Evolutionary conservation across 352 stramenopile species (phyloP), one percentile per base, ranked within the genome.

Genomic region (Phytopythium sindhum): DNA sequence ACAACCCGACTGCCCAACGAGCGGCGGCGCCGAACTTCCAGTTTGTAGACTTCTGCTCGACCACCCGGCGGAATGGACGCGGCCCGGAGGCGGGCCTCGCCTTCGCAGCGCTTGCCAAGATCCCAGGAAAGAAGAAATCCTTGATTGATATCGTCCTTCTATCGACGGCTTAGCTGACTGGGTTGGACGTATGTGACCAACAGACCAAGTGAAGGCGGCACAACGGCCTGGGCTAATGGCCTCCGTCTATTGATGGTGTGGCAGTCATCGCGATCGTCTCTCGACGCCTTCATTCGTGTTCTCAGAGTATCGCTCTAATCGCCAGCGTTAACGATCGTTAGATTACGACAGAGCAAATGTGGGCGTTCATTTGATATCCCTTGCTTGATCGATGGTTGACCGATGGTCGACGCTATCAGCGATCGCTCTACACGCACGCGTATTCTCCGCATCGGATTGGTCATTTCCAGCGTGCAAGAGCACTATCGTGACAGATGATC

Each of bases 31-130:
- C 53, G 73, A 95, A 94, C 60, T 94, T 96, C 58, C 84, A 94
- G 64, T 95, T 95, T 60, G 82, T 96, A 51, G 80, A 95, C 39
- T 96, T 91, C 48, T 70, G 90, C 64, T 90, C 89, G 71, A 84
- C 88, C 45, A 77, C 70, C 2, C 68, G 64, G 50, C 65, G 69
- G 12, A 75, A 69, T 4, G 54, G 69, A 2, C 64, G 77, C 47
- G 78, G 76, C n/a, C 73, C 73, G 8, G 68, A 78, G 35, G 70
- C 68, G 53, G 73, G 73, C 7, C 74, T 81, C 56, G 73, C 73
- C 4, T 68, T 72, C 57, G 68, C 73, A 21, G 73, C 73, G 50
- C 70, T 81, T n/a, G 77, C 77, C 62, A 72, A 78, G 54, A 70
- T 81, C 33, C 73, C 73, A 71, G 70, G 73, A 74, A 65, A 5